A percentile compares a stretch with the other conserved stretches of the same genome.
These are phyloP conservation scores for Esteya vermicola DNA, from an alignment of 2,329 filamentous ascomycete genomes.

Conservation along the genomic window DNA sequence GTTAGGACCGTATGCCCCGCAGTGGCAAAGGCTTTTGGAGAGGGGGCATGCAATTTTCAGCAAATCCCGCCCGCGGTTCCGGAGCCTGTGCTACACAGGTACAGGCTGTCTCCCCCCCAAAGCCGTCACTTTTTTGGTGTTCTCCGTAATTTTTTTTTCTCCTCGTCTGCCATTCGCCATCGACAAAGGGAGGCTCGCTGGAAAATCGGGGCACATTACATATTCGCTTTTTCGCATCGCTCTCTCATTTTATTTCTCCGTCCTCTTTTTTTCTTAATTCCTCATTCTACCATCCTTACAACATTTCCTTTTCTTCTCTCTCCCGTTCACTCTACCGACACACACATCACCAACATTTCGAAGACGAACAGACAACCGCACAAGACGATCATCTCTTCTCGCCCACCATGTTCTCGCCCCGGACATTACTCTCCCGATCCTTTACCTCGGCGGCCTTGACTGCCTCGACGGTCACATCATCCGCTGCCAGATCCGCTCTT, in stretches of 20 bases:
- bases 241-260: background rate
- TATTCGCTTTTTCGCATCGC: background rate
- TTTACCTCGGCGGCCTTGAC: slow-evolving; percentile 7
- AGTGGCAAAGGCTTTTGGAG: background rate
- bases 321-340: background rate
- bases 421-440: slow-evolving; percentile 7
- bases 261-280: background rate
- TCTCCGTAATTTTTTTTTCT: background rate
- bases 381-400: background rate
- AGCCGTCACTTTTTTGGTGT: slow-evolving; percentile 1
- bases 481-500: slow-evolving; percentile 8
- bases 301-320: too few relatives aligned
- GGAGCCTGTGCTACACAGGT: slow-evolving; percentile 4
- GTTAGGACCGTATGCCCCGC: background rate
- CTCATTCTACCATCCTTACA: background rate
- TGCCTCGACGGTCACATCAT: slow-evolving; percentile 3
- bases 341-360: background rate
- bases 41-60: background rate
- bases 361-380: background rate
- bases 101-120: background rate
- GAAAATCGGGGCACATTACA: background rate
- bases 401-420: slow-evolving; percentile 7
- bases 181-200: background rate
- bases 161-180: slow-evolving; percentile 4
- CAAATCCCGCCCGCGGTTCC: slow-evolving; percentile 2